Evolutionary conservation across 2,329 filamentous ascomycete species (phyloP).

Genomic region (Phialophora macrospora): DNA sequence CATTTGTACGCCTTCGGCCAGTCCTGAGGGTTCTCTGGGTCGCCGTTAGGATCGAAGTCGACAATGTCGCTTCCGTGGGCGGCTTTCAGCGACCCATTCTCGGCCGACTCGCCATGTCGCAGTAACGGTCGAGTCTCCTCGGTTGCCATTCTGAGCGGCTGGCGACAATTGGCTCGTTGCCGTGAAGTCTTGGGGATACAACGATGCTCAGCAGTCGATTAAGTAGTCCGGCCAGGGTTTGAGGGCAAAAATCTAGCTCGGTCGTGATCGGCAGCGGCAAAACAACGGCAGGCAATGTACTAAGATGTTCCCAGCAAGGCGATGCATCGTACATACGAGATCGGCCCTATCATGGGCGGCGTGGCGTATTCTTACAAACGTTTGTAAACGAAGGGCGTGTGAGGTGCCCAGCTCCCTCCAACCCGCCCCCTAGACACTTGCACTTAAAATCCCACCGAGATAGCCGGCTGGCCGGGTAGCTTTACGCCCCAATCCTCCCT

Average conservation of each 20-base stretch:
- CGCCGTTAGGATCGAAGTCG: constrained; percentile 37
- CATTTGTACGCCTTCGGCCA: constrained; percentile 38
- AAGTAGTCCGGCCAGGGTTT: neutral
- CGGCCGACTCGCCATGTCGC: constrained; percentile 10
- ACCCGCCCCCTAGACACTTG: no score
- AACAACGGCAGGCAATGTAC: neutral
- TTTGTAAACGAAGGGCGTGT: neutral
- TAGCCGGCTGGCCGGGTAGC: no score
- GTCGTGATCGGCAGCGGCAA: neutral
- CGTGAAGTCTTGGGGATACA: neutral
- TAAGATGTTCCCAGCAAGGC: neutral
- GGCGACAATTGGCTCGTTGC: neutral
- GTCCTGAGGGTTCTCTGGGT: constrained; percentile 39
- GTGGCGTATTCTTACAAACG: neutral
- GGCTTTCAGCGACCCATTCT: constrained; percentile 1
- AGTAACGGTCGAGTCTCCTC: constrained; percentile 33
- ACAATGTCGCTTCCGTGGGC: constrained; percentile 26
- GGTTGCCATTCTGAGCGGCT: constrained; percentile 16
- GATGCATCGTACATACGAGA: neutral
- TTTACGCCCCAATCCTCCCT: no score
- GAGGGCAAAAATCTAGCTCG: neutral
- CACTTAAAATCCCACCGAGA: no score
- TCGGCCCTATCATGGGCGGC: neutral
- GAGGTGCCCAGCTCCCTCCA: neutral
- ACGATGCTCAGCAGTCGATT: neutral